Base-by-base conservation (phyloP, 495 filamentous ascomycete species). In the Penicillium paxilli region DNA sequence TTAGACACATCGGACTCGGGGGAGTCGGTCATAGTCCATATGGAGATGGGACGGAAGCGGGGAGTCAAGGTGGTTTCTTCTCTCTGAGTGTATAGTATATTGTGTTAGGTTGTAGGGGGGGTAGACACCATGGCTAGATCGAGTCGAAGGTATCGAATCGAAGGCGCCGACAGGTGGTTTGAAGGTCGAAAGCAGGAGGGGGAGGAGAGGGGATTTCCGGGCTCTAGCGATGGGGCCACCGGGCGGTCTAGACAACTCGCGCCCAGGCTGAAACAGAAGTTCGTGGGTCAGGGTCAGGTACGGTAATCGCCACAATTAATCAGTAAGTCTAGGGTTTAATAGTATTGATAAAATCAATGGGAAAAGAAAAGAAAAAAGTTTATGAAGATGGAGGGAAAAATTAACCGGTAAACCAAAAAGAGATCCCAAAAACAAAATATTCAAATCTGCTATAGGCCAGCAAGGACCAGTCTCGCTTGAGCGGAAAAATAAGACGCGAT, bases 1-100 rank as follows among this genome's bases (percentile, higher is more conserved):
- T 63, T 69, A 41, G 69, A 60, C 65, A 62, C 68, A 64, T 76
- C 70, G 21, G 71, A 53, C 42, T 74, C 67, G 60, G 70, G 56
- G 44, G 64, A 66, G 51, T 74, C 66, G 52, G 73, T 55, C 73
- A 76, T 76, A 57, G 59, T 63, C 63, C 59, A 66, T 62, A 44
- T 67, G 58, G 60, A 44, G 54, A 42, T 38, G 24, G 22, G 47
- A 35, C n/a, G 33, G 48, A 19, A 14, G 28, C 10, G 44, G 24
- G 20, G 3, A 5, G 35, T 40, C 5, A 40, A 19, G 35, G 14
- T n/a, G n/a, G n/a, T n/a, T n/a, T n/a, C n/a, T n/a, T n/a, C n/a
- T n/a, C n/a, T n/a, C n/a, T n/a, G n/a, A n/a, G n/a, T n/a, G n/a
- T n/a, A 28, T 12, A 47, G 21, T 25, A 6, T 47, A 49, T 44